Base-by-base conservation (phyloP, 1,284 basidiomycete genomes). In the Fistulina hepatica region DNA sequence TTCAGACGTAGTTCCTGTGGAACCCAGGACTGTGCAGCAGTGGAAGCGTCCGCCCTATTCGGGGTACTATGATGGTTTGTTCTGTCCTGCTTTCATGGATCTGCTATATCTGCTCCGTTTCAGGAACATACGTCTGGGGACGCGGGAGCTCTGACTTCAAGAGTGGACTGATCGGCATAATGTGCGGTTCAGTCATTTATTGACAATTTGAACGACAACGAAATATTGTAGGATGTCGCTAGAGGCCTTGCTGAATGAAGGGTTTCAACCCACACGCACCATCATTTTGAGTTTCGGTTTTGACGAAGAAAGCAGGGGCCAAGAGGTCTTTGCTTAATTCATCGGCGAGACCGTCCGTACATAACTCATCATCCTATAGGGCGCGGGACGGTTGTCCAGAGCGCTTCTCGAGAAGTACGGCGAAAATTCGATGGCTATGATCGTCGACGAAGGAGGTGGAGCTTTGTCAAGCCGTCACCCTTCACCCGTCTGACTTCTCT, bases 1-100 rank as follows among this genome's bases (percentile, higher is more conserved):
- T 33, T n/a, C n/a, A 71, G 80, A 83, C 51, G 79, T 80, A 24
- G 79, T 81, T 0, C 79, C 79, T 20, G 79, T 81, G 8, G 67
- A 77, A 23, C 63, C 64, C 2, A 59, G 58, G 4, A 78, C 76
- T 2, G 54, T 65, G 6, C 55, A 61, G 28, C 49, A 71, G 39
- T 83, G 80, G 79, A 63, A 56, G 0, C 63, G 46, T 22, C 46
- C 46, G 9, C 46, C 46, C 1, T 48, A 40, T 27, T 48, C 46
- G n/a, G 46, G 46, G 1, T 21, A 48, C 41, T 48, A 37, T 34
- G 46, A 48, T 32, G 46, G 46, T 45, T 26, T 4, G 31, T 8
- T 15, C 4, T 10, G n/a, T n/a, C n/a, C n/a, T n/a, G n/a, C n/a
- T n/a, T n/a, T n/a, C n/a, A n/a, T n/a, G n/a, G n/a, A n/a, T n/a